phyloP scores from a whole-genome alignment of 1,284 basidiomycete genomes.

The Leccinum griseonigrum region DNA sequence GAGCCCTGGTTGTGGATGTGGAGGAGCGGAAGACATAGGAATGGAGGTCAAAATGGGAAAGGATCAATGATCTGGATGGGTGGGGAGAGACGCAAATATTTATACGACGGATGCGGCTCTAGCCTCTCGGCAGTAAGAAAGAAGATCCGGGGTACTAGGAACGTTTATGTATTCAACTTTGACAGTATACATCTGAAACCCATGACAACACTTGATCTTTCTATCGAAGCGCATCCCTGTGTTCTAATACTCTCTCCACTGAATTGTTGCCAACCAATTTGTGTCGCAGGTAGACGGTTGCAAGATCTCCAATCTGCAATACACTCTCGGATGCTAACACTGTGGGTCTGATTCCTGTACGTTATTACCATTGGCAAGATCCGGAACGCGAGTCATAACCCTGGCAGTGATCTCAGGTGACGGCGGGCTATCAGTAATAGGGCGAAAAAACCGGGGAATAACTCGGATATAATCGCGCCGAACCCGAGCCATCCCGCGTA shows the following conservation, averaged over 20 bases:
- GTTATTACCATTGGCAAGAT: not conserved
- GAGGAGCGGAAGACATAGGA: conserved; percentile 13
- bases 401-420: not conserved
- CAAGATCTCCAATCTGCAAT: not conserved
- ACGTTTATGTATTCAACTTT: not conserved
- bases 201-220: not conserved
- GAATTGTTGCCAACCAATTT: not conserved
- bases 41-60: not conserved
- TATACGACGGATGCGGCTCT: conserved; percentile 8
- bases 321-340: not conserved
- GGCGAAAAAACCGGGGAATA: not conserved
- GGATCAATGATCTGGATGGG: not conserved
- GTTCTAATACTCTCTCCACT: not conserved
- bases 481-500: not conserved
- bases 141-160: conserved; percentile 11
- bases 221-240: not conserved
- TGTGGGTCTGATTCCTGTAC: not conserved
- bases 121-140: not conserved
- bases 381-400: not conserved
- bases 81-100: conserved; percentile 9
- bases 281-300: not conserved
- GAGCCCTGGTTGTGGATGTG: not conserved
- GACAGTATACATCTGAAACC: not conserved
- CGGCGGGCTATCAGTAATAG: not conserved
- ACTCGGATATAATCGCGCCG: not conserved